A percentile compares a stretch with the other conserved stretches of the same genome.
Evolutionary conservation across 768 basidiomycete genomes (phyloP).

Genomic region (Naganishia friedmannii): DNA sequence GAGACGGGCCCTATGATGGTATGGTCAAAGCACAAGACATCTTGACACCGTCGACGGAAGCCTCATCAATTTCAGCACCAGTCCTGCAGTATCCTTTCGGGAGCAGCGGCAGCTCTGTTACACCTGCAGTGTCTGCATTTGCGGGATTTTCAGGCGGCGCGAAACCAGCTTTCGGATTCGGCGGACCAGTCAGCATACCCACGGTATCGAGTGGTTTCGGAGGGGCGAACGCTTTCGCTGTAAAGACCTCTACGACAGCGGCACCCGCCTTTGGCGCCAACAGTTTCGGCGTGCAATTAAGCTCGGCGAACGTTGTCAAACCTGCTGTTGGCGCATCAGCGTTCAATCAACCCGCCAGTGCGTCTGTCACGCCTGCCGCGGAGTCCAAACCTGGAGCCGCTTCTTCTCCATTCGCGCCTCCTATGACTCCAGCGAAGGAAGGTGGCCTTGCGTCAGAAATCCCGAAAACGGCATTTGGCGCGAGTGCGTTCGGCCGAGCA

Average conservation of each 20-base stretch:
- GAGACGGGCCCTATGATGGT: slow-evolving; percentile 41
- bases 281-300: slow-evolving; percentile 63
- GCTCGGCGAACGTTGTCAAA: slow-evolving; percentile 56
- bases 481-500: slow-evolving; percentile 32
- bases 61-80: not conserved
- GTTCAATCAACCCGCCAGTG: not conserved
- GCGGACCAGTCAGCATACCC: slow-evolving; percentile 18
- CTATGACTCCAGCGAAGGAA: not conserved
- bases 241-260: not conserved
- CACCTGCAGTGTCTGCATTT: slow-evolving; percentile 23
- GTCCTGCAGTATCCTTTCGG: slow-evolving; percentile 4
- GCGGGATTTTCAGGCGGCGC: not conserved
- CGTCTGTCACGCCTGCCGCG: slow-evolving; percentile 9
- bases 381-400: not conserved
- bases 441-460: not conserved
- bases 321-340: slow-evolving; percentile 34
- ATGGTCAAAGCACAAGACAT: slow-evolving; percentile 42
- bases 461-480: not conserved
- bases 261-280: slow-evolving; percentile 46
- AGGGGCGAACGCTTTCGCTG: slow-evolving; percentile 15
- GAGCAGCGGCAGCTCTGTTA: not conserved
- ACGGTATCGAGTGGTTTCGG: slow-evolving; percentile 23
- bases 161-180: slow-evolving; percentile 32
- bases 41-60: not conserved
- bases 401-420: not conserved